Percentiles rank a stretch among this genome's conserved stretches.
Conservation (phyloP, 1,139 yeast genomes). For the Geotrichum candidum region DNA sequence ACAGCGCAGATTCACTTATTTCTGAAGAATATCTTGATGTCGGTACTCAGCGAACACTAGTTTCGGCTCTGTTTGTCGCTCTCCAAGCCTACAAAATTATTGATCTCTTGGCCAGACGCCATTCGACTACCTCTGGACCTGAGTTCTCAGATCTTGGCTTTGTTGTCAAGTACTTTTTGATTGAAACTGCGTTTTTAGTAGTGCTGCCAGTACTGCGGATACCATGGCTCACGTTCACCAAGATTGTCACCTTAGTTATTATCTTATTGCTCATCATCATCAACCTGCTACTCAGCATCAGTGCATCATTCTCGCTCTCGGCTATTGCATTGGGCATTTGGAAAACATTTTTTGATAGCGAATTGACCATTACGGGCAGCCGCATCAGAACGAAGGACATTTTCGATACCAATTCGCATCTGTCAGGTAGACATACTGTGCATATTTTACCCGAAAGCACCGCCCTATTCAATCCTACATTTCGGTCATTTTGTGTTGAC, state of each 20-base stretch:
- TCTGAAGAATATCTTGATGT: slow-evolving; percentile 47
- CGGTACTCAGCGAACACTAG: slow-evolving; percentile 73
- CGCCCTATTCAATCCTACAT: slow-evolving; percentile 74
- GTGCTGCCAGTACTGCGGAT: slow-evolving; percentile 65
- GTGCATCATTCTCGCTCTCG: slow-evolving; percentile 41
- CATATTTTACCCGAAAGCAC: slow-evolving; percentile 89
- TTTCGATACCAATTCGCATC: slow-evolving; percentile 62
- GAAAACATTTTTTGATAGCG: slow-evolving; percentile 49
- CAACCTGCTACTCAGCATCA: slow-evolving; percentile 36
- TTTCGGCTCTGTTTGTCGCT: slow-evolving; percentile 58
- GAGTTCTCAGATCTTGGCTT: slow-evolving; percentile 44
- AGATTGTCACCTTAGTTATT: slow-evolving; percentile 35
- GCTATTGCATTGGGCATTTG: slow-evolving; percentile 45
- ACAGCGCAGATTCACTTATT: slow-evolving; percentile 27
- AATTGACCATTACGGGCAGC: slow-evolving; percentile 61
- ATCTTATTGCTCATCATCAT: slow-evolving; percentile 34
- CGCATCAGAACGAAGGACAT: slow-evolving; percentile 40
- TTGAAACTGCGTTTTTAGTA: slow-evolving; percentile 70
- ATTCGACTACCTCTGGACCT: slow-evolving; percentile 40
- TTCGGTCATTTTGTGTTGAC: slow-evolving; percentile 58
- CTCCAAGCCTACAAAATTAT: slow-evolving; percentile 79
- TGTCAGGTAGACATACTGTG: slow-evolving; percentile 79
- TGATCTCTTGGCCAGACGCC: slow-evolving; percentile 49
- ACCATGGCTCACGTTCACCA: slow-evolving; percentile 58
- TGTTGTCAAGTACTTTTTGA: slow-evolving; percentile 59